Evolutionary conservation across 352 stramenopile genomes (phyloP).

Genomic region (Pythium oligandrum): DNA sequence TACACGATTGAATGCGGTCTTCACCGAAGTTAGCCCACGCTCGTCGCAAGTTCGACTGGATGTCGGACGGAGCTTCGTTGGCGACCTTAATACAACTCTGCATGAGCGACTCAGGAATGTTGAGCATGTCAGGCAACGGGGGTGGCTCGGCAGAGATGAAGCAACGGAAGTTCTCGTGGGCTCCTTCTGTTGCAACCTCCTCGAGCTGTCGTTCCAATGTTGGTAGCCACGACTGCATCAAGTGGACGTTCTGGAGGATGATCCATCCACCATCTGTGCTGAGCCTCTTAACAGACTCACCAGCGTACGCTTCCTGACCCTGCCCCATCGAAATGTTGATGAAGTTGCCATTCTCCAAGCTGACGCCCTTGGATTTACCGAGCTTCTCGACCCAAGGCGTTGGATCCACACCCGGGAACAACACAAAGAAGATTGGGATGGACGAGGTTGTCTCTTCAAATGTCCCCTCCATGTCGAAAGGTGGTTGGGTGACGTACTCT

Average conservation of each 20-base stretch:
- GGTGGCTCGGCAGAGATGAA: conserved; percentile 95
- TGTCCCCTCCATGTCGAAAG: conserved; percentile 90
- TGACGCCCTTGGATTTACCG: conserved; percentile 83
- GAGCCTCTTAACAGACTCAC: conserved; percentile 87
- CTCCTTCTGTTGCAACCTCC: conserved; percentile 80
- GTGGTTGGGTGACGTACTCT: conserved; percentile 89
- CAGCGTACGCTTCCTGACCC: conserved; percentile 91
- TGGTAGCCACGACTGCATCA: conserved; percentile 96
- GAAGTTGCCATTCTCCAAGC: conserved; percentile 92
- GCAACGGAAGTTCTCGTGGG: conserved; percentile 93
- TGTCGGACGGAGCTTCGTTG: conserved; percentile 94
- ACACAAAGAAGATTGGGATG: conserved; percentile 95
- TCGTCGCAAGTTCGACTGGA: conserved; percentile 92
- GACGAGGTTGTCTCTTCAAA: conserved; percentile 89
- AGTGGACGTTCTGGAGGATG: conserved; percentile 94
- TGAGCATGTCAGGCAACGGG: conserved; percentile 91
- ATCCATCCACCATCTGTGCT: conserved; percentile 93
- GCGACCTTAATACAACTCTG: conserved; percentile 95
- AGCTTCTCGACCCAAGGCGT: conserved; percentile 94
- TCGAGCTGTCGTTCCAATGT: conserved; percentile 92
- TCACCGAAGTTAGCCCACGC: conserved; percentile 94
- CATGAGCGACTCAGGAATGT: conserved; percentile 95
- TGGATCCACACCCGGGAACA: conserved; percentile 93
- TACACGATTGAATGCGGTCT: conserved; percentile 82
- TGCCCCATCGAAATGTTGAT: conserved; percentile 94